Evolutionary conservation across 345 rosid genomes (phyloP), one percentile per base, ranked within the genome.

Genomic region (Pistacia vera): DNA sequence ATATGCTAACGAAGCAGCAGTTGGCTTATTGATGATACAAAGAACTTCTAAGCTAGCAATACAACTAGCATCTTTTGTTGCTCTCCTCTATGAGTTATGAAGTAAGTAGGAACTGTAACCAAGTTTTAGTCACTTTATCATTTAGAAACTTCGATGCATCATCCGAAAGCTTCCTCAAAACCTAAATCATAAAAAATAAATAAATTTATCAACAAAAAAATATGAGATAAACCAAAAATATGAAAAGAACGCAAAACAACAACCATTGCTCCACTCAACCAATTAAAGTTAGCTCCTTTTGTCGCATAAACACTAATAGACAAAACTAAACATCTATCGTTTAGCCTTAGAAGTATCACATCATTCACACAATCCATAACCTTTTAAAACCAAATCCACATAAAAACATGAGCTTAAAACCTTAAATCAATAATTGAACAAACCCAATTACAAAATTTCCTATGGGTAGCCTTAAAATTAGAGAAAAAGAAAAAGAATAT

Each of bases 1-100:
- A 85, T 96, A 93, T 3, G 99, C 99, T 83, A 96, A 81, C 0
- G 99, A 92, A 55, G 99, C 99, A 76, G 99, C 98, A 25, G 99
- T 96, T 3, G 99, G 99, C 73, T 96, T 98, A 63, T 96, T 96
- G 77, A 96, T 96, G 63, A 96, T 96, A 20, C 97, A 89, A 57
- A 96, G 97, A 79, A 91, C 97, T 70, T 91, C 96, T 65, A 91
- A 76, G 16, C 96, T 93, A 52, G 96, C 96, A 77, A 91, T 91
- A 0, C 96, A 85, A 61, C 97, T 98, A 67, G 99, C 99, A 91
- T 96, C 99, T 84, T 96, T 96, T 0, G 99, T 96, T 11, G 98
- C 99, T 46, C 97, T 93, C 71, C 99, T 90, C 80, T 96, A 98
- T n/a, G 96, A 91, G 61, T 91, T 93, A 72, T 91, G 76, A 91